Evolutionary conservation across 1,284 basidiomycete genomes (phyloP), one percentile per base, ranked within the genome.

Genomic region (Tausonia pullulans): DNA sequence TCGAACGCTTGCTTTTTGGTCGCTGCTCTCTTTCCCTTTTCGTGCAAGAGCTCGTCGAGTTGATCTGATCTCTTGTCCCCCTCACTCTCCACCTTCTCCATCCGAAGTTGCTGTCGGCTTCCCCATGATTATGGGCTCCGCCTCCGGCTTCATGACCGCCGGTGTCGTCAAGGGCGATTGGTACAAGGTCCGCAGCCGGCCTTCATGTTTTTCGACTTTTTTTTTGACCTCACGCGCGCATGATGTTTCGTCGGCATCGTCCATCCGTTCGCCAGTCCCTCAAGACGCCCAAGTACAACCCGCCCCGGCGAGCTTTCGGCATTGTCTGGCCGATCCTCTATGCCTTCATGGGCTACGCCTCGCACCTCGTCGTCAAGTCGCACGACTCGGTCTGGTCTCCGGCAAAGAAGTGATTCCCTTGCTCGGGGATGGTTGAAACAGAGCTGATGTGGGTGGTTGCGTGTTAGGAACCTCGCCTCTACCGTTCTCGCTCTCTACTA

Each of bases 401-500:
- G 8, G 68, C 70, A 5, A 77, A 73, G 64, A 78, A 77, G 82
- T 82, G 68, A 48, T 60, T 59, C 27, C 27, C 27, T 27, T 27
- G 27, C 27, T 27, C 27, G 27, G 27, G 27, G 27, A 27, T 27
- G 27, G n/a, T n/a, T 16, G 10, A 43, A 6, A 40, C 14, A 50
- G 13, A 40, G 49, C 27, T 53, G 27, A 52, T 55, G 5, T 27
- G 27, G 27, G 27, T 27, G 27, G 27, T 27, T 27, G 27, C 51
- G 62, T 11, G 70, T 67, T 64, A 83, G 83, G 60, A 74, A 78
- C 43, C 74, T 78, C 64, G 79, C 85, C 53, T 75, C 78, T 51
- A 72, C 78, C 50, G 84, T 83, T 3, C 74, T 90, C 52, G 77
- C 78, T 45, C 76, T 88, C 53, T 88, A 90, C 77, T 89, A 85